Conservation (phyloP, 805 yeast species). For the Komagataella mondaviorum region DNA sequence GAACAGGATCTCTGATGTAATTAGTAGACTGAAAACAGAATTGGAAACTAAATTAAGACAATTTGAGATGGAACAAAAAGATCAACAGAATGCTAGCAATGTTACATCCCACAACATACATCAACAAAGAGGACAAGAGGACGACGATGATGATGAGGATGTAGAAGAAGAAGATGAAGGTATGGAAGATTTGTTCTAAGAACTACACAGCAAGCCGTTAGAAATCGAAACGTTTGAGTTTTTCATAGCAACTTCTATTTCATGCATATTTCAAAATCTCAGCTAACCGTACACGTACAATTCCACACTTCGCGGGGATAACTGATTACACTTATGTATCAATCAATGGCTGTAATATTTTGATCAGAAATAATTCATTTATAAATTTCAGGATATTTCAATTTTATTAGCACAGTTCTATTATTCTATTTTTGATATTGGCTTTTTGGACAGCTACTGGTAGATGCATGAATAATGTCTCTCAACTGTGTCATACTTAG, state of each 20-base stretch:
- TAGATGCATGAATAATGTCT: slow-evolving; percentile 11
- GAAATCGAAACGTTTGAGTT: background rate
- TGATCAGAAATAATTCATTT: too few species aligned
- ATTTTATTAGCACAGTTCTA: too few species aligned
- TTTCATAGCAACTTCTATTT: background rate
- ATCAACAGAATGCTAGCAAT: slow-evolving; percentile 7
- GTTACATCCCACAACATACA: slow-evolving; percentile 8
- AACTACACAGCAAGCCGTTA: too few species aligned
- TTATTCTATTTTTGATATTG: too few species aligned
- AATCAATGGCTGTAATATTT: too few species aligned
- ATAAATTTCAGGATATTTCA: too few species aligned
- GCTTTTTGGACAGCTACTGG: slow-evolving; percentile 9
- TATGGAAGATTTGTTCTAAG: slow-evolving; percentile 12
- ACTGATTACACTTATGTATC: too few species aligned
- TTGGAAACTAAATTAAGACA: slow-evolving; percentile 69
- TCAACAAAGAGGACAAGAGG: slow-evolving; percentile 12
- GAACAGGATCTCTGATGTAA: slow-evolving; percentile 74
- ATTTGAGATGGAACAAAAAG: slow-evolving; percentile 24
- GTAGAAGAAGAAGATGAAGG: slow-evolving; percentile 11
- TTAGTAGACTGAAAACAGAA: slow-evolving; percentile 65
- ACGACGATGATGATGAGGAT: slow-evolving; percentile 12
- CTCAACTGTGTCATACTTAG: slow-evolving; percentile 15
- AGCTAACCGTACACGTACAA: slow-evolving; percentile 4
- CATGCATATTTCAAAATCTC: too few species aligned
- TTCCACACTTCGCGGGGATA: too few species aligned